Conservation (phyloP, 495 filamentous ascomycete genomes). For the Darksidea phi region DNA sequence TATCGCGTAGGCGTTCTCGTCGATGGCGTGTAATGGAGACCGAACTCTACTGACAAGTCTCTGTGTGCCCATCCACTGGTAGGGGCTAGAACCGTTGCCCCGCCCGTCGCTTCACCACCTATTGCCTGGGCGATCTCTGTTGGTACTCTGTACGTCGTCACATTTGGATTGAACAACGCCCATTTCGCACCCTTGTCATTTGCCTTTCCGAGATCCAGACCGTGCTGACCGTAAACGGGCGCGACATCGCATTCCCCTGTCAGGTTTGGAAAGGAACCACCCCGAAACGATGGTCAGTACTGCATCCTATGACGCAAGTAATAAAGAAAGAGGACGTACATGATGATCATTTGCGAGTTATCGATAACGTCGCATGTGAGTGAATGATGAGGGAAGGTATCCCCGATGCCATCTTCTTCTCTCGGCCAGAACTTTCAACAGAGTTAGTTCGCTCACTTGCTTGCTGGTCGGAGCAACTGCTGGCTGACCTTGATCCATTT, state of each 20-base stretch:
- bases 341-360: constrained; percentile 47
- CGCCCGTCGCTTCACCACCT: constrained; percentile 38
- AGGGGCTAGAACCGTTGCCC: constrained; percentile 4
- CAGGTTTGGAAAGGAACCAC: constrained; percentile 43
- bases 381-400: constrained; percentile 46
- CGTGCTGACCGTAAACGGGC: constrained; percentile 42
- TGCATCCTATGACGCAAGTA: no score
- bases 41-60: neutral
- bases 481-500: constrained; percentile 52
- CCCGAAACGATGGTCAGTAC: no score
- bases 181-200: constrained; percentile 41
- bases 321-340: no score
- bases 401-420: constrained; percentile 22
- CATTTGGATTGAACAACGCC: constrained; percentile 42
- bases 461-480: neutral
- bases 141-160: constrained; percentile 46
- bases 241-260: constrained; percentile 35
- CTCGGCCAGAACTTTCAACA: neutral
- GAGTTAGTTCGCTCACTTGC: constrained; percentile 11
- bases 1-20: neutral
- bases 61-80: neutral
- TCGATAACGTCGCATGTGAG: constrained; percentile 53
- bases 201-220: constrained; percentile 47
- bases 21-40: neutral
- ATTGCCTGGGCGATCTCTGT: constrained; percentile 42